Conservation (phyloP, 2,329 filamentous ascomycete genomes). For the Aureobasidium zeae region DNA sequence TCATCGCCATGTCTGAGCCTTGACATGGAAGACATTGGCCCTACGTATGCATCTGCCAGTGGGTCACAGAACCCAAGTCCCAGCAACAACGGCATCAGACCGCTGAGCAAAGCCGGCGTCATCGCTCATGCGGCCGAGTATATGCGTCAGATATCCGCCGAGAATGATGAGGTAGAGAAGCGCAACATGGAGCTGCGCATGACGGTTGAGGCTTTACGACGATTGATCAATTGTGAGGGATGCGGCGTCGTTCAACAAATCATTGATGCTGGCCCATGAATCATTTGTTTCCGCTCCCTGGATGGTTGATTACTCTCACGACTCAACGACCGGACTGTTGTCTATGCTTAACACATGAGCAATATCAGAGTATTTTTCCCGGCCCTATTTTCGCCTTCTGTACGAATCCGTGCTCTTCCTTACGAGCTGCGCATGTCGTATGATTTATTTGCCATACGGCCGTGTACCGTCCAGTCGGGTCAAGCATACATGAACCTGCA, state of each 20-base stretch:
- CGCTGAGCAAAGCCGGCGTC: slow-evolving; percentile 37
- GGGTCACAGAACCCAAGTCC: slow-evolving; percentile 1
- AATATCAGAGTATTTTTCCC: too few species aligned
- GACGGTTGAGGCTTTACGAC: slow-evolving; percentile 35
- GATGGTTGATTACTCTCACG: too few species aligned
- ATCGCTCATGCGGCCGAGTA: slow-evolving; percentile 38
- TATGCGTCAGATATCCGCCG: slow-evolving; percentile 38
- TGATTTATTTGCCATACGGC: too few species aligned
- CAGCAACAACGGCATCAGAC: slow-evolving; percentile 29
- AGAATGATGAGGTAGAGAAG: slow-evolving; percentile 32
- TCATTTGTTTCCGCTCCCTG: not conserved
- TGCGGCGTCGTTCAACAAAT: slow-evolving; percentile 38
- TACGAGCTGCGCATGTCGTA: not conserved
- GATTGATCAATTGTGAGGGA: slow-evolving; percentile 39
- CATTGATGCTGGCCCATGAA: slow-evolving; percentile 23
- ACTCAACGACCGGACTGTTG: too few species aligned
- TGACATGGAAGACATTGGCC: slow-evolving; percentile 36
- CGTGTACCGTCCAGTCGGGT: too few species aligned
- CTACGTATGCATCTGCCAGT: slow-evolving; percentile 6
- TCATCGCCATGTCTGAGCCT: slow-evolving; percentile 28
- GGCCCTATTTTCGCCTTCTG: not conserved
- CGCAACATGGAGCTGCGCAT: slow-evolving; percentile 32
- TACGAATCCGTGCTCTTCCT: not conserved
- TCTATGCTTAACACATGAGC: too few species aligned
- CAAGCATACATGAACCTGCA: too few species aligned